phyloP scores from a whole-genome alignment of 2,329 filamentous ascomycete genomes.

The Fusarium sterilihyphosum region DNA sequence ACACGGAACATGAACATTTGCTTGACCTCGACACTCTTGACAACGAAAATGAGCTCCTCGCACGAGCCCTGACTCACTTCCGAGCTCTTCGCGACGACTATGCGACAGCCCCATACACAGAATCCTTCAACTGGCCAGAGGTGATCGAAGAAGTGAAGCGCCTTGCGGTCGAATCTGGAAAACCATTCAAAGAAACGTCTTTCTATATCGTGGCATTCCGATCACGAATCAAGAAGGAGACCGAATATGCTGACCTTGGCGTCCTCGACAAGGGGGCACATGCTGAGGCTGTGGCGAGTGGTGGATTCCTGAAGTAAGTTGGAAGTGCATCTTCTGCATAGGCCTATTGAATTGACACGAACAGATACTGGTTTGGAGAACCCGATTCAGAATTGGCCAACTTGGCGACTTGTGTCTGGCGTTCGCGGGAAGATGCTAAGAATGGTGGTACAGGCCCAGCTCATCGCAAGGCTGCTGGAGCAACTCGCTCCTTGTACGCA shows the following conservation, averaged over 20 bases:
- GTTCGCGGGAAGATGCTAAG: conserved; percentile 67
- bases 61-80: conserved; percentile 74
- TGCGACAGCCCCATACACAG: conserved; percentile 76
- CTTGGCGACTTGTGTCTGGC: conserved; percentile 81
- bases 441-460: conserved; percentile 69
- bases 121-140: conserved; percentile 80
- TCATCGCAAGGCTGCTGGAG: conserved; percentile 72
- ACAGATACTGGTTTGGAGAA: conserved; percentile 86
- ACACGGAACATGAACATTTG: conserved; percentile 75
- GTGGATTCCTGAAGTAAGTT: conserved; percentile 80
- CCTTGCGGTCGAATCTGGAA: conserved; percentile 58
- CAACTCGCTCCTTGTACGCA: conserved; percentile 68
- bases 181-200: conserved; percentile 66
- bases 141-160: conserved; percentile 68
- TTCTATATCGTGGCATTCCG: conserved; percentile 91
- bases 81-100: conserved; percentile 74
- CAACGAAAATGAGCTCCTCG: conserved; percentile 73
- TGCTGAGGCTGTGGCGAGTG: conserved; percentile 79
- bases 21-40: conserved; percentile 77
- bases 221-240: conserved; percentile 73
- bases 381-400: conserved; percentile 77
- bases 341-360: conserved; percentile 27
- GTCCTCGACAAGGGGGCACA: conserved; percentile 82
- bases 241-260: conserved; percentile 74
- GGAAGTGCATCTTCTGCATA: neutral